These are phyloP conservation scores for Jamesozyma jinghongensis DNA, from an alignment of 805 yeast genomes.

Conservation along the genomic window DNA sequence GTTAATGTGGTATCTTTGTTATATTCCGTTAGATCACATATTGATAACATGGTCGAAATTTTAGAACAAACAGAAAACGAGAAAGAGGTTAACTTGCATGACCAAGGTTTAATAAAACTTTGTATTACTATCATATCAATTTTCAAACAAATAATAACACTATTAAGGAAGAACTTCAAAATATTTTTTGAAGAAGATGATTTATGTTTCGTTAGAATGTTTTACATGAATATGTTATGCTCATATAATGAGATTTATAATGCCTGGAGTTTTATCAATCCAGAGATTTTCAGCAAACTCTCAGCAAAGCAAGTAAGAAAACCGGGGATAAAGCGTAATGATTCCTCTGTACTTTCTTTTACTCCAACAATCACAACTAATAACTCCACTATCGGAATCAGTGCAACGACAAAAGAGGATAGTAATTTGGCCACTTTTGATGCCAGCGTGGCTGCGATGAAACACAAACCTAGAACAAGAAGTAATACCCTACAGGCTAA, in stretches of 20 bases:
- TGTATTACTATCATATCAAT: constrained; percentile 34
- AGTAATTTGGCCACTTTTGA: neutral
- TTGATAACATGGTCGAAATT: constrained; percentile 48
- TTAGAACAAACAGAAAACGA: constrained; percentile 46
- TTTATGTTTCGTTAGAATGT: constrained; percentile 54
- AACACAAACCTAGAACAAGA: constrained; percentile 16
- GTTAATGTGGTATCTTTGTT: constrained; percentile 44
- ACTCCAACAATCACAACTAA: neutral
- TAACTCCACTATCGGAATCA: neutral
- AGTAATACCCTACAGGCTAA: constrained; percentile 21
- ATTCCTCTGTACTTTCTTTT: constrained; percentile 5
- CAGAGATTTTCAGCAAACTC: neutral
- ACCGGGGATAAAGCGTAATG: constrained; percentile 3
- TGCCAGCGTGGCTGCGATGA: constrained; percentile 5
- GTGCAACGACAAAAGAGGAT: neutral
- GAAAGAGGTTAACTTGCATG: constrained; percentile 31
- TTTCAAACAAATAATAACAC: constrained; percentile 38
- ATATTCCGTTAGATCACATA: constrained; percentile 44
- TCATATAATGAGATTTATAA: constrained; percentile 59
- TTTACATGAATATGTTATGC: constrained; percentile 51
- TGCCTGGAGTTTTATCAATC: constrained; percentile 40
- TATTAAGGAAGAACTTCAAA: constrained; percentile 39
- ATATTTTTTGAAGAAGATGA: constrained; percentile 49
- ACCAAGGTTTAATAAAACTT: constrained; percentile 32
- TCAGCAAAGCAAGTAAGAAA: constrained; percentile 1